These are phyloP conservation scores for Penicillium egyptiacum DNA, from an alignment of 495 filamentous ascomycete genomes.

Conservation along the genomic window DNA sequence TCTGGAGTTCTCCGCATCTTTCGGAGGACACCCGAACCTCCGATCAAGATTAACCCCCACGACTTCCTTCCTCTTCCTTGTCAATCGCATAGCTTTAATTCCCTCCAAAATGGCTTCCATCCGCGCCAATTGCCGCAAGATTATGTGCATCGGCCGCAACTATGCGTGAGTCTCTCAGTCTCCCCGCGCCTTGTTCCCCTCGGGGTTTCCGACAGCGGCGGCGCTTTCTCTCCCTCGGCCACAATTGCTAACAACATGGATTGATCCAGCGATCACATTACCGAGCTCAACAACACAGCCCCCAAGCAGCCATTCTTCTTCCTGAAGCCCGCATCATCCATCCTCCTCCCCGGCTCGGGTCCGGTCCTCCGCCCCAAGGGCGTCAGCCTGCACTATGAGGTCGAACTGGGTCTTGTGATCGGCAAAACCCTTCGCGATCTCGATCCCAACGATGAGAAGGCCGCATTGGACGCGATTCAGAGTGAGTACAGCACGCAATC, in stretches of 20 bases:
- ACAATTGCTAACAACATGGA: slow-evolving; percentile 7
- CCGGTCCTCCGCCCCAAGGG: slow-evolving; percentile 82
- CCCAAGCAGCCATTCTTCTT: slow-evolving; percentile 98
- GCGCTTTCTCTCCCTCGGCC: neutral
- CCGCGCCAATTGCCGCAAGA: slow-evolving; percentile 69
- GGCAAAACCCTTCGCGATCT: slow-evolving; percentile 75
- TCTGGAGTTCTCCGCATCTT: slow-evolving; percentile 19
- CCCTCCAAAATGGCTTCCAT: slow-evolving; percentile 38
- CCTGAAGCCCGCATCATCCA: slow-evolving; percentile 84
- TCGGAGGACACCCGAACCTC: slow-evolving; percentile 17
- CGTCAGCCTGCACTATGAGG: slow-evolving; percentile 87
- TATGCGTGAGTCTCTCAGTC: slow-evolving; percentile 70
- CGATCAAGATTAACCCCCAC: neutral
- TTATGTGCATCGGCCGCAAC: slow-evolving; percentile 97
- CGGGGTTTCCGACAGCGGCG: neutral
- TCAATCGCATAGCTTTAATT: neutral
- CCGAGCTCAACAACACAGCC: slow-evolving; percentile 80
- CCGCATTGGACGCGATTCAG: slow-evolving; percentile 50
- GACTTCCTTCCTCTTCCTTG: slow-evolving; percentile 7
- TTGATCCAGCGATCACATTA: slow-evolving; percentile 77
- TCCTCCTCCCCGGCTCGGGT: slow-evolving; percentile 73
- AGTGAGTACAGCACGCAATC: slow-evolving; percentile 32
- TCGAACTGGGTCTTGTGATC: slow-evolving; percentile 87
- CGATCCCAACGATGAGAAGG: slow-evolving; percentile 58
- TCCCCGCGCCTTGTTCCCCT: slow-evolving; percentile 6